Conservation (phyloP, 2,329 filamentous ascomycete genomes). For the Tolypocladium cylindrosporum region DNA sequence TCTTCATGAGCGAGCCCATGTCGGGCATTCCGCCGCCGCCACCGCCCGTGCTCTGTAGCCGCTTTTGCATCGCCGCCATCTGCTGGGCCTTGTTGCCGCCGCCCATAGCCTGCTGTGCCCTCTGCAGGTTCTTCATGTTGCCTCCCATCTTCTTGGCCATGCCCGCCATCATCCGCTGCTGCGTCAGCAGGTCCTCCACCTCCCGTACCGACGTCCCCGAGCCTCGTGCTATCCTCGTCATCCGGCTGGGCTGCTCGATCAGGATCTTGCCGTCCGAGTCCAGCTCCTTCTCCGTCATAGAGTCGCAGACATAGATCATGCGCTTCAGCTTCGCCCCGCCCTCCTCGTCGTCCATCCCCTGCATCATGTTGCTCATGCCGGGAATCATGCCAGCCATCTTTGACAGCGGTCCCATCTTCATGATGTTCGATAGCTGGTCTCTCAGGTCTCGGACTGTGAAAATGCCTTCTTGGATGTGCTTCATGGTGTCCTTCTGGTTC, state of each 20-base stretch:
- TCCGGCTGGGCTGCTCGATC: conserved; percentile 80
- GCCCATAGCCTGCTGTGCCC: conserved; percentile 81
- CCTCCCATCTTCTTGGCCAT: conserved; percentile 99
- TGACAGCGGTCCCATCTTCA: conserved; percentile 97
- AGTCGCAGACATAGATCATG: conserved; percentile 99
- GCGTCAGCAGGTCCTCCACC: conserved; percentile 93
- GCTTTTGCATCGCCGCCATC: conserved; percentile 94
- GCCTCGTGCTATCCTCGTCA: conserved; percentile 83
- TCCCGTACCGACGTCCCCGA: conserved; percentile 85
- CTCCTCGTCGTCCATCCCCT: conserved; percentile 94
- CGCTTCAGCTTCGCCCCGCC: conserved; percentile 87
- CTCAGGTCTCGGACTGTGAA: conserved; percentile 91
- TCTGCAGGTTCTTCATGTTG: conserved; percentile 96
- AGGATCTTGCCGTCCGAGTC: conserved; percentile 94
- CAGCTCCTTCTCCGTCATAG: conserved; percentile 92
- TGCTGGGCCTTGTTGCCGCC: conserved; percentile 89
- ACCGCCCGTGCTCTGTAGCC: conserved; percentile 85
- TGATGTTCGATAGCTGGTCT: conserved; percentile 93
- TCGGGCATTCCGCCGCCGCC: conserved; percentile 65
- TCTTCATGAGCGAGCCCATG: conserved; percentile 82
- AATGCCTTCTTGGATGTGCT: conserved; percentile 93
- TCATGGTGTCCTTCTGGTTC: conserved; percentile 98
- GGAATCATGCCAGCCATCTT: conserved; percentile 99
- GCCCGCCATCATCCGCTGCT: conserved; percentile 96
- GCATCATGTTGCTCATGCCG: conserved; percentile 86